phyloP scores from a whole-genome alignment of 768 basidiomycete species.

The Macrocybe gigantea region DNA sequence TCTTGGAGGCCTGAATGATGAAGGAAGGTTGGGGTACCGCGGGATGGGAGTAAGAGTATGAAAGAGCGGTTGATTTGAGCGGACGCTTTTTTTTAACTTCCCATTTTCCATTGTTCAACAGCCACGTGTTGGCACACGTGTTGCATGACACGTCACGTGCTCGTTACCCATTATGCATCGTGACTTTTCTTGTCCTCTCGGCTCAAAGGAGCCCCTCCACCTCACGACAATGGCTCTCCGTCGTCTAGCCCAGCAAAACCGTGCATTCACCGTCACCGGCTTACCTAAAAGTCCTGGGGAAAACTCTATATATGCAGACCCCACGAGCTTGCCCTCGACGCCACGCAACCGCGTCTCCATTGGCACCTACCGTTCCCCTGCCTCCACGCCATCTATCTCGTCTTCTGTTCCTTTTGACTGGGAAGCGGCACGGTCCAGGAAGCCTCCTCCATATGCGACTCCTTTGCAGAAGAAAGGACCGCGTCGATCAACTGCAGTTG shows the following conservation, averaged over 20 bases:
- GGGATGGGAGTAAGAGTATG: constrained; percentile 13
- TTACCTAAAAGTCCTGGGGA: constrained; percentile 29
- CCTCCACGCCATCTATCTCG: constrained; percentile 66
- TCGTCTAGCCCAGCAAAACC: constrained; percentile 51
- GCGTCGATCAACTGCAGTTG: constrained; percentile 30
- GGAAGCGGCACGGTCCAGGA: constrained; percentile 71
- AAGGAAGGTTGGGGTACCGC: constrained; percentile 23
- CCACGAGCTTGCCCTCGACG: constrained; percentile 26
- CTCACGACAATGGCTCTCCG: constrained; percentile 43
- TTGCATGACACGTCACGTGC: not conserved
- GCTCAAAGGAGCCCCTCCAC: not conserved
- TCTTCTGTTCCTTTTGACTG: constrained; percentile 80
- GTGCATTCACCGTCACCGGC: constrained; percentile 25
- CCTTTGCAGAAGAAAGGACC: constrained; percentile 45
- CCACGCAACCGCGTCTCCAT: constrained; percentile 46
- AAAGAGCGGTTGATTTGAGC: constrained; percentile 6
- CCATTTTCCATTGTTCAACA: constrained; percentile 1
- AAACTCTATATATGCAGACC: constrained; percentile 23
- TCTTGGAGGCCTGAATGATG: constrained; percentile 37
- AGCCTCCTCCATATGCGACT: constrained; percentile 68
- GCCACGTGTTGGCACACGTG: constrained; percentile 1
- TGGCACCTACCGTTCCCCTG: constrained; percentile 53
- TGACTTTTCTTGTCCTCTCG: not conserved
- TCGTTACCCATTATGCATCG: not conserved
- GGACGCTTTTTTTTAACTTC: constrained; percentile 1